phyloP scores from a whole-genome alignment of 1,139 yeast genomes.

The Lodderomyces margitis region DNA sequence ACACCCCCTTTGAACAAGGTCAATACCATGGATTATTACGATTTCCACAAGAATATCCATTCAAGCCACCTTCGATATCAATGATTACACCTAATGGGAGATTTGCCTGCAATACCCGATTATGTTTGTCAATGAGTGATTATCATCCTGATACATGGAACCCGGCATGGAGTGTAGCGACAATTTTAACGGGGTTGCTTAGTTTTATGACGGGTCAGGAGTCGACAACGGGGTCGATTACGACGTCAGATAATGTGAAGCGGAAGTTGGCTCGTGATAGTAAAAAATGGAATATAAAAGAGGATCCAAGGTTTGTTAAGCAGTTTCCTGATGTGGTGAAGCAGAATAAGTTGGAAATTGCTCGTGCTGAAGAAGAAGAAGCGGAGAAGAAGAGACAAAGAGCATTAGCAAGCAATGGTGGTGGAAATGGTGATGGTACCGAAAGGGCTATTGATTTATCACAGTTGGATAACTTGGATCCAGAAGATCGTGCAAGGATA shows the following conservation, averaged over 20 bases:
- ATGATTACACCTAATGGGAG: conserved; percentile 89
- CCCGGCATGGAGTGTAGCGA: conserved; percentile 91
- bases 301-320: conserved; percentile 52
- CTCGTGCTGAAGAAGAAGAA: conserved; percentile 12
- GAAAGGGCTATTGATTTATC: conserved; percentile 22
- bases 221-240: conserved; percentile 39
- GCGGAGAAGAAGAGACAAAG: conserved; percentile 7
- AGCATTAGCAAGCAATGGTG: conserved; percentile 5
- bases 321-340: conserved; percentile 71
- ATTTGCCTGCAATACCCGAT: conserved; percentile 71
- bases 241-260: conserved; percentile 37
- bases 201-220: conserved; percentile 76
- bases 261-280: conserved; percentile 49
- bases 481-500: conserved; percentile 46
- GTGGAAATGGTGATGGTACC: background rate
- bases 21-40: conserved; percentile 86
- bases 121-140: conserved; percentile 87
- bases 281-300: conserved; percentile 59
- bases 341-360: conserved; percentile 39
- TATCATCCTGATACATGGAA: conserved; percentile 95
- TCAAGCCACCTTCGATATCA: conserved; percentile 86
- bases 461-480: conserved; percentile 34
- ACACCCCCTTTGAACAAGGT: conserved; percentile 80
- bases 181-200: conserved; percentile 78
- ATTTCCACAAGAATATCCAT: conserved; percentile 87